Base-by-base conservation (phyloP, 177 flowering plant genomes). In the Tripterygium wilfordii region DNA sequence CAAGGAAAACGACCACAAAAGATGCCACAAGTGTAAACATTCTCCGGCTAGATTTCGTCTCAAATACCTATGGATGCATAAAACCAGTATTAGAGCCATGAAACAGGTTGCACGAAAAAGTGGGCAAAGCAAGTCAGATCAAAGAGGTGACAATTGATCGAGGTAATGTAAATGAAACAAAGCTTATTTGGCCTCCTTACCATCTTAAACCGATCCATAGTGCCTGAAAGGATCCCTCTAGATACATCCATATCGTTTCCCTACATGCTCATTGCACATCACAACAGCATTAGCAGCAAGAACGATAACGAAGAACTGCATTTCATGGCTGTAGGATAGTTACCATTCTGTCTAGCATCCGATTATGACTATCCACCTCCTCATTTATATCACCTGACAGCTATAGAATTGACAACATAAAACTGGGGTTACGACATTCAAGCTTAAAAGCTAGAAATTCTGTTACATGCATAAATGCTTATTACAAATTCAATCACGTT, bases 211-310 rank as follows among this genome's bases (percentile, higher is more conserved):
- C 82, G 76, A 49, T 84, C 91, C 76, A 87, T 77, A 14, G 97
- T 87, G 60, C 96, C 91, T 1, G 94, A 82, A 46, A 87, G 69
- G 25, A 80, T 49, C 48, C 97, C 97, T 65, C 97, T 80, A 30
- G 94, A 90, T 41, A 96, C 46, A 71, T 90, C 94, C 97, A 90
- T 84, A 15, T 79, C 83, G 59, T 77, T 86, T 0, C 97, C 95
- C 97, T 85, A 43, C 26, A 39, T 24, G 48, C n/a, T 23, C 22
- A 42, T 25, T 6, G 25, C 18, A 16, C 26, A 18, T 22, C 35
- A 25, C 20, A 21, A 15, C 26, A 27, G 10, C 29, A 10, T 13
- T 8, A 18, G 25, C 3, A 41, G 4, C 22, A 37, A 18, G 6
- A 33, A 33, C 16, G 9, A 16, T 2, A 3, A 22, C 2, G 33